Base-by-base conservation (phyloP, 1,139 yeast genomes). In the Debaryomyces nepalensis region DNA sequence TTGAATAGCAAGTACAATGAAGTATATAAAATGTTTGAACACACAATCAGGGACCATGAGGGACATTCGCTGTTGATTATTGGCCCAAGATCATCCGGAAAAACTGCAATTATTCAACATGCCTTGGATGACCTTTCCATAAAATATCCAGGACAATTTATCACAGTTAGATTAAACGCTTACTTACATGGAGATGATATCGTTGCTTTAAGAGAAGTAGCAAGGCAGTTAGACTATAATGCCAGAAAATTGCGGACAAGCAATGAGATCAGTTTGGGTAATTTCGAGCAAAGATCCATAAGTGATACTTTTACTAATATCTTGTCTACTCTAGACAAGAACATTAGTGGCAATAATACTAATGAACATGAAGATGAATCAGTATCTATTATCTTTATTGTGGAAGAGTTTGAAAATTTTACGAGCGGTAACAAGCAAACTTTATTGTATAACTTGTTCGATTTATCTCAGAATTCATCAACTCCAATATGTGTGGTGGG, bases 401-500 rank as follows among this genome's bases (percentile, higher is more conserved):
- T 93, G 46, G 98, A 93, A 49, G 96, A 90, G 54, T 78, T 93
- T 45, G 98, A 93, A 48, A 70, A 77, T 38, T 93, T 86, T 64
- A 84, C 93, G 0, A 73, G 77, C 6, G 83, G 79, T 37, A 74
- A 79, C 33, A 82, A 88, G 45, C 99, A 93, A 60, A 86, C 96
- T 0, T 68, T 93, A 35, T 66, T 95, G 6, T 95, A 93, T 61
- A 93, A 90, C 53, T 66, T 95, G 35, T 85, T 95, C 57, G 99
- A 95, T 54, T 72, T 90, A 53, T 81, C 89, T 2, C 93, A 90
- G 49, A 86, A 79, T 46, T 77, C 88, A 21, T 70, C 77, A 5
- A 81, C 86, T 0, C 96, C 97, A 1, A 81, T 91, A 3, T 81
- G 95, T 42, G 87, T 93, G 4, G 65, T 93, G 40, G 98, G 98